Evolutionary conservation across 148 eudicot genomes (phyloP), one percentile per base, ranked within the genome.

Genomic region (Bassia scoparia): DNA sequence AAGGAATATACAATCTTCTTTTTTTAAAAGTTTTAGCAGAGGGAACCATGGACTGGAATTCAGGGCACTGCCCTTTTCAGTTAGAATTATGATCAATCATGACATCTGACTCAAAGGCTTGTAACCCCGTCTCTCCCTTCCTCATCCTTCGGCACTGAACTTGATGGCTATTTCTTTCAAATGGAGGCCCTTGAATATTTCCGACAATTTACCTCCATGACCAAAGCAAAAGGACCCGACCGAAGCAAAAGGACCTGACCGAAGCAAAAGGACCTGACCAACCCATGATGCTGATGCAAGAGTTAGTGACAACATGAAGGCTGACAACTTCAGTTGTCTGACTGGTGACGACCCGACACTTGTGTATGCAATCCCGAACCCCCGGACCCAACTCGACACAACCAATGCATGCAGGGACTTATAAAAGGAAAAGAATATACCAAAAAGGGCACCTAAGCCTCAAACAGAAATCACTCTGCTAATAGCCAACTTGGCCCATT

Each of bases 401-500:
- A 74, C 83, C 81, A 72, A 93, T 83, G 92, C 96, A 91, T 91
- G 97, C 88, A 89, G 82, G 85, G 86, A 87, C 93, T 85, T 80
- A 50, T 70, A 71, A 83, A 81, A 78, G 69, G 59, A 74, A 80
- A 84, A 80, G 77, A 85, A 83, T 86, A 77, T 84, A 84, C 80
- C 85, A 77, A 71, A 73, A 44, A 61, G 73, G 66, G 41, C 68
- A 68, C 78, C 78, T 76, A 60, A 43, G 72, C 79, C 84, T 94
- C 84, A 94, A 78, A 84, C 83, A 79, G 98, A 74, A 71, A 91
- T 87, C 53, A 86, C 91, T 69, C 89, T 89, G 73, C 85, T 87
- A 63, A 94, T 86, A 66, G 97, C 96, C 81, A 88, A 76, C 87
- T 80, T 87, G 56, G 98, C 96, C 96, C 98, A 94, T 80, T 91